A percentile compares a stretch with the other conserved stretches of the same genome.
Evolutionary conservation across 2,329 filamentous ascomycete genomes (phyloP).

Genomic region (Fusarium mundagurra): DNA sequence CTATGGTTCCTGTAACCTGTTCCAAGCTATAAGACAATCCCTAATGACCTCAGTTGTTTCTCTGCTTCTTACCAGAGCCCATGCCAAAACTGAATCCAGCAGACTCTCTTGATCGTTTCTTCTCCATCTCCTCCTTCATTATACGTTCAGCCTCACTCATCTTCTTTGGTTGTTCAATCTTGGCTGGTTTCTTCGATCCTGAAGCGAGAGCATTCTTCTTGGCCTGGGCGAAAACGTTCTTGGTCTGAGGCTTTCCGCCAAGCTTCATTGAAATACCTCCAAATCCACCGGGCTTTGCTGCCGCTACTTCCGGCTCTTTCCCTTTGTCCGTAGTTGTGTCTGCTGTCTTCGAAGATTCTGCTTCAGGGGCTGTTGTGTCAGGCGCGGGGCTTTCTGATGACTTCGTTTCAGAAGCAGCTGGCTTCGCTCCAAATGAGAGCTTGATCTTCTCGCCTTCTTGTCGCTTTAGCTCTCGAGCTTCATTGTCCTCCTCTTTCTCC

Average conservation of each 20-base stretch:
- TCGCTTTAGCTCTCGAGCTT: constrained; percentile 62
- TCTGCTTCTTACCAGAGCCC: constrained; percentile 63
- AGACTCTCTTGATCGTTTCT: constrained; percentile 67
- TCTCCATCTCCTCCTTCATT: constrained; percentile 85
- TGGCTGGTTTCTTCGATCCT: constrained; percentile 68
- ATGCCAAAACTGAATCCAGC: constrained; percentile 58
- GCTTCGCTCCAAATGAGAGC: constrained; percentile 69
- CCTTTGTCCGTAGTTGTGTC: constrained; percentile 7
- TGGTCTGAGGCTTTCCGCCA: constrained; percentile 69
- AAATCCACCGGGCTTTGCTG: constrained; percentile 48
- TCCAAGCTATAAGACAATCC: not conserved
- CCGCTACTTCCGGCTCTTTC: constrained; percentile 23
- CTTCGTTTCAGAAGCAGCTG: constrained; percentile 29
- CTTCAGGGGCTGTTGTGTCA: not conserved
- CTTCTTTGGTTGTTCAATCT: constrained; percentile 74
- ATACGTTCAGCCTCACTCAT: constrained; percentile 90
- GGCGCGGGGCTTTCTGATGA: constrained; percentile 35
- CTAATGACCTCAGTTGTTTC: constrained; percentile 41
- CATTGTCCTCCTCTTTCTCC: constrained; percentile 53
- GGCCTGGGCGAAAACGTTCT: constrained; percentile 77
- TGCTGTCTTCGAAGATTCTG: constrained; percentile 6
- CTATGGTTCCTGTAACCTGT: not conserved
- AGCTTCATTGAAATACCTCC: constrained; percentile 71
- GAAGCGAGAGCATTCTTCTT: constrained; percentile 75
- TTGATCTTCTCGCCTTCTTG: constrained; percentile 81